These are phyloP conservation scores for Venturia pyrina DNA, from an alignment of 2,329 filamentous ascomycete species.

Conservation along the genomic window DNA sequence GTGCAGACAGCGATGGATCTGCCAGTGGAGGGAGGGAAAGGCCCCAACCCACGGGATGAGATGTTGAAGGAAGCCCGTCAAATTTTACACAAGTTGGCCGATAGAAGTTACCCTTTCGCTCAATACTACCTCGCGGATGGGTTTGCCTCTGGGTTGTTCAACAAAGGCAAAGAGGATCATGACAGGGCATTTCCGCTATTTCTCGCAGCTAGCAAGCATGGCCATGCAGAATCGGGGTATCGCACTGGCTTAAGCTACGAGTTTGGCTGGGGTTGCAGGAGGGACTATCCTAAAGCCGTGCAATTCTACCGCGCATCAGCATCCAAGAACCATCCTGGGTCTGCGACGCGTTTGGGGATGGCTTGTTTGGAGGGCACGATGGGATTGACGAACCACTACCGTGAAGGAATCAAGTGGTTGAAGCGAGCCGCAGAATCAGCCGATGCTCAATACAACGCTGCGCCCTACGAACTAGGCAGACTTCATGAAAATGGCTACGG, in stretches of 20 bases:
- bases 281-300: constrained; percentile 81
- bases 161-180: constrained; percentile 86
- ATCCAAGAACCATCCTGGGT: constrained; percentile 88
- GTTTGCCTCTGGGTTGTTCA: constrained; percentile 88
- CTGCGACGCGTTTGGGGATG: constrained; percentile 83
- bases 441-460: constrained; percentile 83
- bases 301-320: constrained; percentile 88
- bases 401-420: constrained; percentile 92
- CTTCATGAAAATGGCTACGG: constrained; percentile 91
- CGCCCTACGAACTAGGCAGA: constrained; percentile 80
- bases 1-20: constrained; percentile 69
- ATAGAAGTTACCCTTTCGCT: constrained; percentile 87
- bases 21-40: constrained; percentile 18
- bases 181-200: constrained; percentile 89
- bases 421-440: constrained; percentile 86
- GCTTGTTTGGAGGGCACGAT: constrained; percentile 86
- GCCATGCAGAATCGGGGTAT: constrained; percentile 92
- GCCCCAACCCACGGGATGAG: constrained; percentile 38
- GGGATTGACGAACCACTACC: constrained; percentile 70
- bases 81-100: constrained; percentile 77
- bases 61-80: constrained; percentile 78
- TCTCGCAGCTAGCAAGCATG: constrained; percentile 87
- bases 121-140: constrained; percentile 97
- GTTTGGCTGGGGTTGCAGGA: constrained; percentile 92
- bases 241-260: constrained; percentile 92